Evolutionary conservation across 345 rosid genomes (phyloP).

Genomic region (Barbarea vulgaris): DNA sequence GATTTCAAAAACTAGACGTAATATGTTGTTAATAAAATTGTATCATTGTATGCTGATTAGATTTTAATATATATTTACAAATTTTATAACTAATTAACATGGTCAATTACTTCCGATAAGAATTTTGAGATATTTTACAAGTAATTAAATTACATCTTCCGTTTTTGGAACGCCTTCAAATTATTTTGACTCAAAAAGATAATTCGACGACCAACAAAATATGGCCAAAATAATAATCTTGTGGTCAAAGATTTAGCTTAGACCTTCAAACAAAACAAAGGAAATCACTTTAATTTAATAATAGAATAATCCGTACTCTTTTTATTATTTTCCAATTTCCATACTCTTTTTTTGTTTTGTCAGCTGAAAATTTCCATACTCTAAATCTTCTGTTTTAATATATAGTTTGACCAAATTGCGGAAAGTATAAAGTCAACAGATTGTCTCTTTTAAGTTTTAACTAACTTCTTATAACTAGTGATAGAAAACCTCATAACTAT

Average conservation of each 20-base stretch:
- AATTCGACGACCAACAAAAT: background rate
- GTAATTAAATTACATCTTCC: background rate
- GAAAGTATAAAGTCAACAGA: background rate
- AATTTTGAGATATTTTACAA: constrained; percentile 2
- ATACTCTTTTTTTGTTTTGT: background rate
- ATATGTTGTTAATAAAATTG: too few species aligned
- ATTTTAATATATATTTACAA: too few species aligned
- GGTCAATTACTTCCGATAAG: background rate
- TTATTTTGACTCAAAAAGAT: background rate
- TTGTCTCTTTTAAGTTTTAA: background rate
- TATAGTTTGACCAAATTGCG: background rate
- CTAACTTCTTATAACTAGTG: background rate
- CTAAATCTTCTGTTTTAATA: background rate
- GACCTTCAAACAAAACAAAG: background rate
- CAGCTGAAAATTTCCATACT: background rate
- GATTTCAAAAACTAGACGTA: background rate
- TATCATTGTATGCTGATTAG: background rate
- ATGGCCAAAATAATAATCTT: background rate
- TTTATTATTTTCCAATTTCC: background rate
- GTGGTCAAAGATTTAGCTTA: background rate
- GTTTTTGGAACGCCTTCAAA: background rate
- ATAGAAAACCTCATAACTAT: background rate
- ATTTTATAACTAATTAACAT: background rate
- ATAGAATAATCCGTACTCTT: background rate
- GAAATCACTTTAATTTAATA: background rate